These are phyloP conservation scores for Noccaea caerulescens DNA, from an alignment of 345 rosid species.

Conservation along the genomic window DNA sequence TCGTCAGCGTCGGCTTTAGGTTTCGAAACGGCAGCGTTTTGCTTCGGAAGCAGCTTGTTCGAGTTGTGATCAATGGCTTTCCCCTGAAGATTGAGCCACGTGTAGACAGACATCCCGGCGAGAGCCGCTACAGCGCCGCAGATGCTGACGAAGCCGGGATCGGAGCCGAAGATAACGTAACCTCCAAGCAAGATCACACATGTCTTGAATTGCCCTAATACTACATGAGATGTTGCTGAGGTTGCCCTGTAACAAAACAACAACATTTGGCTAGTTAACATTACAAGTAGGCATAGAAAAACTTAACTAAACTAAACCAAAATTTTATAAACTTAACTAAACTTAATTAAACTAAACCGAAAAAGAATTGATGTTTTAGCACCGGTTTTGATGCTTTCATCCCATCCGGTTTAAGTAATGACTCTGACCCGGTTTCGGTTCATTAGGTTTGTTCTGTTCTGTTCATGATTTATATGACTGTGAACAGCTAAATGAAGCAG, in stretches of 20 bases:
- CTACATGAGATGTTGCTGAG: conserved; percentile 92
- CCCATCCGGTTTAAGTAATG: background rate
- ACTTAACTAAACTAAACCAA: background rate
- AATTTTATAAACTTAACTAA: too few species aligned
- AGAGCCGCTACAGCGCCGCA: conserved; percentile 80
- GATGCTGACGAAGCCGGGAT: conserved; percentile 79
- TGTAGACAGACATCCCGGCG: conserved; percentile 76
- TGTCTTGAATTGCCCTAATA: conserved; percentile 92
- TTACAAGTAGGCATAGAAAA: background rate
- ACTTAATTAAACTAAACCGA: conserved; percentile 1
- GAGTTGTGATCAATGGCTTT: conserved; percentile 43
- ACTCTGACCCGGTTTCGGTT: conserved; percentile 17
- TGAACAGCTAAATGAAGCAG: background rate
- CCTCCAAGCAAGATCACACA: conserved; percentile 89
- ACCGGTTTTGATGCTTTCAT: conserved; percentile 1
- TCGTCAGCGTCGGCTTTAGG: conserved; percentile 48
- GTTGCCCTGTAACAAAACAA: conserved; percentile 66
- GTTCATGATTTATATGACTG: background rate
- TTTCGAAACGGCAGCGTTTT: conserved; percentile 43
- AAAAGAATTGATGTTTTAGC: background rate
- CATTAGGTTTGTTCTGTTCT: conserved; percentile 9
- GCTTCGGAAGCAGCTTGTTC: conserved; percentile 54
- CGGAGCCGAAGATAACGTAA: conserved; percentile 68
- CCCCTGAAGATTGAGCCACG: conserved; percentile 63
- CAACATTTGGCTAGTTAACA: background rate